Evolutionary conservation across 2,329 filamentous ascomycete genomes (phyloP).

Genomic region (Purpureocillium lavendulum): DNA sequence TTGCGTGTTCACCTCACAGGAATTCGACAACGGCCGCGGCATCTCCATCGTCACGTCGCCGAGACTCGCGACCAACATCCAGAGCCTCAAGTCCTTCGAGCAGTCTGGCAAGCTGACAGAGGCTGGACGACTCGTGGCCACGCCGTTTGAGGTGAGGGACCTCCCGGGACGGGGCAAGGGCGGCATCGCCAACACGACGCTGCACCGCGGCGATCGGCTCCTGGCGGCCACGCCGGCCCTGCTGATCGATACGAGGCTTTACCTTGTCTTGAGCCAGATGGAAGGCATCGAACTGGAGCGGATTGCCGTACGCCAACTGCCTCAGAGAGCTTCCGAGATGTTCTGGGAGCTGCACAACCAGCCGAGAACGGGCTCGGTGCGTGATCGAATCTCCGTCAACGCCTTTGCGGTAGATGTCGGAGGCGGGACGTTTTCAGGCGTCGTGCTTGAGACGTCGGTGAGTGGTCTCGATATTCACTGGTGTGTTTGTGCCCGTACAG

Average conservation of each 20-base stretch:
- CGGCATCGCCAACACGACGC: slow-evolving; percentile 15
- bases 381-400: slow-evolving; percentile 7
- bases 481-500: too few species aligned
- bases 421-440: background rate
- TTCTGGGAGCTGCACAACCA: slow-evolving; percentile 7
- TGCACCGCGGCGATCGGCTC: slow-evolving; percentile 12
- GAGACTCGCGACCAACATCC: slow-evolving; percentile 19
- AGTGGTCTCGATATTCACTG: too few species aligned
- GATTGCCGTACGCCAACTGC: slow-evolving; percentile 5
- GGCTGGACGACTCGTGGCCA: slow-evolving; percentile 3
- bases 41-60: slow-evolving; percentile 28
- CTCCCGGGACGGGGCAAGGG: slow-evolving; percentile 15
- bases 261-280: background rate
- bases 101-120: slow-evolving; percentile 7
- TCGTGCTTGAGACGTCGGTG: slow-evolving; percentile 10
- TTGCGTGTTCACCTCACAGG: slow-evolving; percentile 26
- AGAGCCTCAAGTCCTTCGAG: slow-evolving; percentile 18
- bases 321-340: background rate
- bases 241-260: slow-evolving; percentile 4
- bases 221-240: slow-evolving; percentile 9
- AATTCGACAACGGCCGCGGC: slow-evolving; percentile 26
- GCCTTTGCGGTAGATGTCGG: slow-evolving; percentile 5
- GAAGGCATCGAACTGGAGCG: slow-evolving; percentile 1
- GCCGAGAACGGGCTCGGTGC: background rate
- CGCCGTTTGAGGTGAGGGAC: slow-evolving; percentile 12